These are phyloP conservation scores for Acanthamoeba healyi DNA, from an alignment of 208 protist species.

Conservation along the genomic window DNA sequence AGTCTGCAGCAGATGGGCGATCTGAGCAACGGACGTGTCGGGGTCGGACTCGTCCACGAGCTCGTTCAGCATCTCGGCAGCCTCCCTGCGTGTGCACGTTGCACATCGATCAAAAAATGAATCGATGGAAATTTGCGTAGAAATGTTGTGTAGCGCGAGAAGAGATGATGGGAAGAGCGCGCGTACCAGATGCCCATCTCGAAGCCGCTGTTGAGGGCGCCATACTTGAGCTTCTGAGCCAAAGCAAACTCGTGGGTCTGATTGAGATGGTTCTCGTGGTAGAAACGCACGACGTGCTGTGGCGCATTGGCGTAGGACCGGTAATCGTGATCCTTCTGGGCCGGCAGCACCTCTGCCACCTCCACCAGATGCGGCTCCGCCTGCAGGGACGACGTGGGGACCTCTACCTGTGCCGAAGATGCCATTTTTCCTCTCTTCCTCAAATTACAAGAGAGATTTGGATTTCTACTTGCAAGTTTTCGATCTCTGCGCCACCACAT, in stretches of 20 bases:
- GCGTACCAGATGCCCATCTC: conserved; percentile 78
- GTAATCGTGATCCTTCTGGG: conserved; percentile 10
- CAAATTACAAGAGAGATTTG: not conserved
- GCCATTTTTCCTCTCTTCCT: not conserved
- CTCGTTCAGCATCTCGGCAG: conserved; percentile 83
- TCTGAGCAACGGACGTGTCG: conserved; percentile 84
- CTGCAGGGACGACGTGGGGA: not conserved
- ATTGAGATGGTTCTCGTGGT: conserved; percentile 76
- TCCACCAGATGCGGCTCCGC: not conserved
- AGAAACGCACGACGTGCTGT: conserved; percentile 51
- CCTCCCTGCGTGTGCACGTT: conserved; percentile 72
- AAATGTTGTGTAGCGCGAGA: not conserved
- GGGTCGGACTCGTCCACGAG: conserved; percentile 84
- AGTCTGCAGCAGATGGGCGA: conserved; percentile 86
- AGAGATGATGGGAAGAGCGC: not conserved
- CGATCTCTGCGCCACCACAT: too few relatives aligned
- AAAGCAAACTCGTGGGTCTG: conserved; percentile 77
- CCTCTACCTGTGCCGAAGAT: not conserved
- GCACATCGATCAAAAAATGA: too few relatives aligned
- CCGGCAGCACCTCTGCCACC: conserved; percentile 14
- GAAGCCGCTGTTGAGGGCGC: conserved; percentile 31
- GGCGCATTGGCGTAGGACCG: not conserved
- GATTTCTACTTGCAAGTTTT: not conserved
- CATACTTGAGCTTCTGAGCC: conserved; percentile 31
- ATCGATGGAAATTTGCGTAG: not conserved